phyloP scores from a whole-genome alignment of 2,329 filamentous ascomycete genomes.

The Alternaria sp. region DNA sequence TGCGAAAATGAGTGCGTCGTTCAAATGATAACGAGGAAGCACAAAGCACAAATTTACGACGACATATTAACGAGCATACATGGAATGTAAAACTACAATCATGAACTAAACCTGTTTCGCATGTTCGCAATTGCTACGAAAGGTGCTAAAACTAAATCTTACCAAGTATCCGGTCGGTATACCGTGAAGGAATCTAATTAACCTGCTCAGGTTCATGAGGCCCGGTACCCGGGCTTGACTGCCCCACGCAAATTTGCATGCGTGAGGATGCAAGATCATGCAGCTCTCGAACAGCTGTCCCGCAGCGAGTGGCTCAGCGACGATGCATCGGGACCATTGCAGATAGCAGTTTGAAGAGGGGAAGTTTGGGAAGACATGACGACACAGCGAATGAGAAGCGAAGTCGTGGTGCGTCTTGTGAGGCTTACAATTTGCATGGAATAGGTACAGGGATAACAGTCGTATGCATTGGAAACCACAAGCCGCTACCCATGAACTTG shows the following conservation, averaged over 20 bases:
- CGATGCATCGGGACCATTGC: conserved; percentile 5
- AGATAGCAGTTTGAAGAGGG: background rate
- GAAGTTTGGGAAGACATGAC: background rate
- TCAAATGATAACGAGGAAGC: background rate
- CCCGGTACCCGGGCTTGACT: background rate
- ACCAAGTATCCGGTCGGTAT: background rate
- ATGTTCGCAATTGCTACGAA: background rate
- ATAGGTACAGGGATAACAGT: background rate
- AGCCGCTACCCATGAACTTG: background rate
- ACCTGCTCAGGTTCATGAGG: background rate
- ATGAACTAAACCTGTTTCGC: background rate
- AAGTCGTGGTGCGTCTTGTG: conserved; percentile 35
- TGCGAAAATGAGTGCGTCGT: background rate
- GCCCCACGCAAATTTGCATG: conserved; percentile 18
- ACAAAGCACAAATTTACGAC: background rate
- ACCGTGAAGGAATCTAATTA: background rate
- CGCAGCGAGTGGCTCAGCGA: conserved; percentile 27
- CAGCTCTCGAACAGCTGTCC: conserved; percentile 34
- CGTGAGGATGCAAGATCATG: conserved; percentile 15
- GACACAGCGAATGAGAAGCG: background rate
- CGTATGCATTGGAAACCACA: background rate
- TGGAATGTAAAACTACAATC: conserved; percentile 8
- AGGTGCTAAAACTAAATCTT: background rate
- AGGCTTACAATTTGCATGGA: background rate
- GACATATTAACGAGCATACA: conserved; percentile 1